Evolutionary conservation across 257 asterid species (phyloP), one percentile per base, ranked within the genome.

Genomic region (Ophiorrhiza pumila): DNA sequence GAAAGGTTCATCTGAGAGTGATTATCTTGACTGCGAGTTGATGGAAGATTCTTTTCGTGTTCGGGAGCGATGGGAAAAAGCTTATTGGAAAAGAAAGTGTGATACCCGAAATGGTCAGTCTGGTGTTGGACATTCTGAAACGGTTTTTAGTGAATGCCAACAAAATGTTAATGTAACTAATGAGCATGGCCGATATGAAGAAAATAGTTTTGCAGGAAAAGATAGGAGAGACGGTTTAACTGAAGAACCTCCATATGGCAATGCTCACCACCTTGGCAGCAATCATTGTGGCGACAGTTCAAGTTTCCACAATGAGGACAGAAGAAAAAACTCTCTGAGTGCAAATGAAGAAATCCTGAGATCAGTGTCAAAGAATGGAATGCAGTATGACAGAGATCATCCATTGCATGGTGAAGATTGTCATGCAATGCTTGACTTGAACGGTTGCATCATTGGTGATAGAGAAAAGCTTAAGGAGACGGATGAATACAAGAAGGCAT

Each of bases 381-480:
- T 2, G 77, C 76, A 72, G 72, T 85, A 78, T 56, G 63, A 74
- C 57, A 69, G 55, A 66, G 81, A 62, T 74, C 83, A 62, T 42
- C 59, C n/a, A 20, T 63, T 61, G 69, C 76, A 66, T 41, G 64
- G 60, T 47, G 65, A 76, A 71, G 71, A 43, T 39, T 73, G 63
- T 65, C 79, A 71, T 49, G 32, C 50, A 31, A 47, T 46, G 37
- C 71, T 52, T 57, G 71, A 50, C 68, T 74, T 2, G 14, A 82
- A 67, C 77, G 76, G 78, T 64, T 76, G 77, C 68, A 59, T 90
- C 32, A 74, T 83, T 63, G 75, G 49, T 69, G 91, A 81, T 27
- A 90, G 93, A 42, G 99, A 94, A 75, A 88, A 81, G 78, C 84
- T 81, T 27, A 94, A 94, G 89, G 97, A 94, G 80, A 94, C 99